Evolutionary conservation across 129 eudicot genomes (phyloP).

Genomic region (Tagetes erecta): DNA sequence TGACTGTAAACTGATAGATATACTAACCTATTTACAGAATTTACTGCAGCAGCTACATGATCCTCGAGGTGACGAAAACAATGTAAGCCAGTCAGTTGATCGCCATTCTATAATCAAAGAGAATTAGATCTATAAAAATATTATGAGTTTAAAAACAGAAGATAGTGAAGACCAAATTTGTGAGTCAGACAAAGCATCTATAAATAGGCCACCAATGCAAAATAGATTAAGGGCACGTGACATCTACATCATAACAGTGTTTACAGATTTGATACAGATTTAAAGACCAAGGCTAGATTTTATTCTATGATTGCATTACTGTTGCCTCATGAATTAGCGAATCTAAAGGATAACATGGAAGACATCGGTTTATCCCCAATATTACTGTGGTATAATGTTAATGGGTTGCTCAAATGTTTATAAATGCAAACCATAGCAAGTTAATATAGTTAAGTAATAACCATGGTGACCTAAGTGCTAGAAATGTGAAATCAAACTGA

Average conservation of each 20-base stretch:
- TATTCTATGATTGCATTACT: neutral
- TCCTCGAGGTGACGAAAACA: constrained; percentile 97
- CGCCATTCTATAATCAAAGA: constrained; percentile 57
- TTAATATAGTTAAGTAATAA: constrained; percentile 1
- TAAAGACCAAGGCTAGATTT: neutral
- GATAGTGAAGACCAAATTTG: constrained; percentile 1
- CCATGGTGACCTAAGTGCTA: constrained; percentile 7
- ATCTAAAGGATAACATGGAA: neutral
- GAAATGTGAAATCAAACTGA: neutral
- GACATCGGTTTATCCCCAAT: neutral
- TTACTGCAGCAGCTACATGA: constrained; percentile 77
- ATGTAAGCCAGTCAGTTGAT: constrained; percentile 89
- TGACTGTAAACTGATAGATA: constrained; percentile 3
- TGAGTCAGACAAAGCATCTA: constrained; percentile 14
- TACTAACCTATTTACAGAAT: constrained; percentile 87
- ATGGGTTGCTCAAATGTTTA: neutral
- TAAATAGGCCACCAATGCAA: constrained; percentile 12
- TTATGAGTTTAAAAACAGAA: neutral
- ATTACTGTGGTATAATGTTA: neutral
- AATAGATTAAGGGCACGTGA: neutral
- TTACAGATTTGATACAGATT: neutral
- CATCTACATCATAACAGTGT: constrained; percentile 2
- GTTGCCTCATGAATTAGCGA: constrained; percentile 2
- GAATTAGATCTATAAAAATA: constrained; percentile 1
- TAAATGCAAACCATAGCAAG: neutral